These are phyloP conservation scores for Nymphaea thermarum DNA, from an alignment of 164 flowering plant genomes.

Conservation along the genomic window DNA sequence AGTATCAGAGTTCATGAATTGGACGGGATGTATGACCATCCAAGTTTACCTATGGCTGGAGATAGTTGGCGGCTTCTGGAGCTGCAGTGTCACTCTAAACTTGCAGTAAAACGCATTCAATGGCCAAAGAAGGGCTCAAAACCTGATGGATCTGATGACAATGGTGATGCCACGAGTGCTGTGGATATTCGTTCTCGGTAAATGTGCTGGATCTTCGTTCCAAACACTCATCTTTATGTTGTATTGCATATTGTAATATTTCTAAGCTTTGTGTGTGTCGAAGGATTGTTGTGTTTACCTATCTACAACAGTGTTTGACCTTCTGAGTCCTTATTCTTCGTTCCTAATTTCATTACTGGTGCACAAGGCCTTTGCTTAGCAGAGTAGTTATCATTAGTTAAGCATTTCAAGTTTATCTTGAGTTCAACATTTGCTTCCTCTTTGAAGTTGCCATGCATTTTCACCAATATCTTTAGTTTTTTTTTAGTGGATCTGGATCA, in stretches of 20 bases:
- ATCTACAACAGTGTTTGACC: too few species aligned
- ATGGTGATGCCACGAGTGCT: constrained; percentile 45
- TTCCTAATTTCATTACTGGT: too few species aligned
- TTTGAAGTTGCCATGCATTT: background rate
- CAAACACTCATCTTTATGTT: background rate
- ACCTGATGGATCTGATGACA: constrained; percentile 94
- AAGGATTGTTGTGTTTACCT: too few species aligned
- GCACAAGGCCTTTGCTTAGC: background rate
- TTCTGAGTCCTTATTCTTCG: too few species aligned
- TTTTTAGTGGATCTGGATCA: too few species aligned
- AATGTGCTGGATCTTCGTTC: too few species aligned
- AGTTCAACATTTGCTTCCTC: background rate
- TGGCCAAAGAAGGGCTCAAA: constrained; percentile 77
- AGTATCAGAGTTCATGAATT: constrained; percentile 89
- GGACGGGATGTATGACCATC: constrained; percentile 97
- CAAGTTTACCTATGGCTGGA: constrained; percentile 86
- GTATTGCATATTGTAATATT: too few species aligned
- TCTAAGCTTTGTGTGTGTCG: too few species aligned
- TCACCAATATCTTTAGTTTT: too few species aligned
- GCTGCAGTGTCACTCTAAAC: constrained; percentile 81
- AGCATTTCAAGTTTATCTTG: background rate
- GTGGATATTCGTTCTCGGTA: constrained; percentile 65
- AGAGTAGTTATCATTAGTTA: background rate
- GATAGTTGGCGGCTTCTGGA: constrained; percentile 82
- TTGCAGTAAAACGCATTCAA: constrained; percentile 71